Evolutionary conservation across 345 rosid species (phyloP).

Genomic region (Pugionium cornutum): DNA sequence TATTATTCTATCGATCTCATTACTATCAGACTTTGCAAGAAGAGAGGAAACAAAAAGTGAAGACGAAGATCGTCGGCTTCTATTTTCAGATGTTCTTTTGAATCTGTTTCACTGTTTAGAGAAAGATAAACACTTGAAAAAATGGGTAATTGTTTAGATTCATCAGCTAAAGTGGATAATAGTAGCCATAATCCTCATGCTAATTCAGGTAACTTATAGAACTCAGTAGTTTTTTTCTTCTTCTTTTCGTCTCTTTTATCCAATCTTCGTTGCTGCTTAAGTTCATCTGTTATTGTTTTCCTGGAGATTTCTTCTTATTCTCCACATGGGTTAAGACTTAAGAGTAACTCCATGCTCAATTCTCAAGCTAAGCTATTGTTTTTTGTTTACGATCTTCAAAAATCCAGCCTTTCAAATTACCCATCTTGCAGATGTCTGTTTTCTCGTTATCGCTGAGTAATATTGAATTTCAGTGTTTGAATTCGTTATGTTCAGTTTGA

Average conservation of each 20-base stretch:
- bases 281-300: conserved; percentile 1
- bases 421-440: not conserved
- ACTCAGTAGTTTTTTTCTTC: not conserved
- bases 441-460: not conserved
- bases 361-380: not conserved
- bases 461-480: not conserved
- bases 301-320: not conserved
- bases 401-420: conserved; percentile 15
- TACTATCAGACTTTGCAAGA: conserved; percentile 5
- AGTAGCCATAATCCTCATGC: conserved; percentile 50
- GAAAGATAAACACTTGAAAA: not conserved
- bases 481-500: not conserved
- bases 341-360: not conserved
- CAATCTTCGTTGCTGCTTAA: conserved; percentile 2
- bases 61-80: conserved; percentile 20
- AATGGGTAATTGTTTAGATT: conserved; percentile 80
- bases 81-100: conserved; percentile 12
- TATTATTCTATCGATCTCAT: not conserved
- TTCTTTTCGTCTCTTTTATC: not conserved
- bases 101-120: conserved; percentile 13
- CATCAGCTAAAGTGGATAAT: conserved; percentile 66
- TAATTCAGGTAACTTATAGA: conserved; percentile 54
- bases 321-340: not conserved
- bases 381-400: conserved; percentile 18
- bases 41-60: not conserved